Base-by-base conservation (phyloP, 2,329 filamentous ascomycete genomes). In the Orbilia javanica region DNA sequence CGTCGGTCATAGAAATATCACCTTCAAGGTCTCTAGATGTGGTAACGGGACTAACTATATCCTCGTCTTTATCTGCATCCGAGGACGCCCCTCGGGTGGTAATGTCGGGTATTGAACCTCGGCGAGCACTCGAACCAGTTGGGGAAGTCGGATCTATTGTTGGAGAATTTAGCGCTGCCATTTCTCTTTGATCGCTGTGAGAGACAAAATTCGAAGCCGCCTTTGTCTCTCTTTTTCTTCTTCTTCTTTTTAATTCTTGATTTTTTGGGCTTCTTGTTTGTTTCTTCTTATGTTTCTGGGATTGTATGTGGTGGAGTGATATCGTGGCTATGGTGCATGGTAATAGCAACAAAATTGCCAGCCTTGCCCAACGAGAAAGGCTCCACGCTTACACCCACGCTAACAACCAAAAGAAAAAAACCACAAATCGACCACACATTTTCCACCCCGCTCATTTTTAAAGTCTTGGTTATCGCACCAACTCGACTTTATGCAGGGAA, bases 91-190 rank as follows among this genome's bases (percentile, higher is more conserved):
- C 25, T 57, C 73, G 63, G 13, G 60, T 31, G 20, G 46, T 77
- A 8, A 67, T 48, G 52, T 77, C 73, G 18, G 73, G 66, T 31
- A 77, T 36, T 29, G 73, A 77, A 36, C 73, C 73, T 77, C 73
- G 66, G 48, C 73, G 73, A 63, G 67, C 18, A 39, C 60, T 77
- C 29, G 73, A 71, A 66, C 57, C 52, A 36, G 66, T 71, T 13
- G 73, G 73, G 8, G 73, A 77, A 3, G 66, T 69, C n/a, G 73
- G 73, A 71, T 77, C 73, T 71, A 60, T 67, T 34, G 66, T 62
- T n/a, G 73, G 60, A 53, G 66, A 71, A 20, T 64, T 71, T 36
- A 70, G 67, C 29, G 71, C 62, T 71, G 36, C 34, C 39, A 64
- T 44, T 50, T 46, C 20, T 50, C 22, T 25, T 20, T 1, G 18